Evolutionary conservation across 2,329 filamentous ascomycete genomes (phyloP), one percentile per base, ranked within the genome.

Genomic region (Bipolaris victoriae): DNA sequence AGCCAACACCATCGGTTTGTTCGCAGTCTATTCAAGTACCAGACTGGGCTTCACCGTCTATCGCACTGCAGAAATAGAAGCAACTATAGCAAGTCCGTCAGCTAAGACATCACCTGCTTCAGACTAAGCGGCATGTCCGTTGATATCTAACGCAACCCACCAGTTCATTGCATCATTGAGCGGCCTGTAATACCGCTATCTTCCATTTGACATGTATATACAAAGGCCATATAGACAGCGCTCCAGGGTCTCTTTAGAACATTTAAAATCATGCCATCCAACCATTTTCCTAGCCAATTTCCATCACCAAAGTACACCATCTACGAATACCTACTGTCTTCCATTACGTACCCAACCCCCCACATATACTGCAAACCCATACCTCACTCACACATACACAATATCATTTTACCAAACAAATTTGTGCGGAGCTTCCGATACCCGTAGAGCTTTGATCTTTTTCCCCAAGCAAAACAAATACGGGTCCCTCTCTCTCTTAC

Each of bases 101-200:
- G 57, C 16, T 43, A 55, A 43, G 31, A 16, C 58, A 48, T 62
- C 61, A 51, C 60, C 62, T 26, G 18, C 62, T 62, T 59, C 11
- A 55, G 49, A 55, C 51, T 50, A 61, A 59, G 52, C 58, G 57
- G 24, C 36, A 43, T 43, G 39, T 41, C 52, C 16, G 40, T 49
- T 45, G 15, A 47, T 43, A 24, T 63, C 44, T 55, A 58, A 55
- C 44, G 51, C 55, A 57, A 66, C 63, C 63, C 62, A 65, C 63
- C 56, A 52, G 55, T 20, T 18, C 57, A 58, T 62, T 63, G 29
- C 53, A 53, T 53, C 33, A 58, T 44, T 46, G 24, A 41, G 59
- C 57, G 26, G 35, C 53, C 50, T 49, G 52, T 36, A 48, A 45
- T 43, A 43, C 51, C 59, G 51, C 44, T 49, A 35, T 55, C 41